phyloP scores from a whole-genome alignment of 768 basidiomycete species.

The Fistulinella prunicolor region DNA sequence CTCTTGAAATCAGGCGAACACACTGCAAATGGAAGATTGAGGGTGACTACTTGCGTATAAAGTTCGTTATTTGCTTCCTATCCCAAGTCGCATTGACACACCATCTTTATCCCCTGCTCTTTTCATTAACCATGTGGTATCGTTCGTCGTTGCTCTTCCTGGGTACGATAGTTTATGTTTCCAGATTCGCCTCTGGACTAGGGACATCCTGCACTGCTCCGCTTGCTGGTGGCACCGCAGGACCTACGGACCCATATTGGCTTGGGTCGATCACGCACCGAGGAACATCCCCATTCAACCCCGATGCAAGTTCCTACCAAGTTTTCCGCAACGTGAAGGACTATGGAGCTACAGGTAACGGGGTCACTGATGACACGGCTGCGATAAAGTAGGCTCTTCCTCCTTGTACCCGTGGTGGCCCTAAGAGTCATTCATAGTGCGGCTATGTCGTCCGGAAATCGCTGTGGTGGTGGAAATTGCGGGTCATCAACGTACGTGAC shows the following conservation, averaged over 20 bases:
- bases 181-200: slow-evolving; percentile 22
- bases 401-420: neutral
- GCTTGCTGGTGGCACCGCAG: slow-evolving; percentile 40
- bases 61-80: neutral
- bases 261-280: slow-evolving; percentile 64
- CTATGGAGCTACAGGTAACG: slow-evolving; percentile 51
- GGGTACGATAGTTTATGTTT: neutral
- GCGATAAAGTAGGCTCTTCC: slow-evolving; percentile 57
- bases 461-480: slow-evolving; percentile 58
- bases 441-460: slow-evolving; percentile 56
- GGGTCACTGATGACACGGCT: slow-evolving; percentile 65
- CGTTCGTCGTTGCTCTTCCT: neutral
- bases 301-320: slow-evolving; percentile 49
- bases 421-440: slow-evolving; percentile 34
- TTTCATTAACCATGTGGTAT: slow-evolving; percentile 1
- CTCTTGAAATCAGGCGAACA: neutral
- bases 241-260: slow-evolving; percentile 59
- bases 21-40: neutral
- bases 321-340: slow-evolving; percentile 74
- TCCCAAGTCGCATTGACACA: neutral
- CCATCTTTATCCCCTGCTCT: neutral
- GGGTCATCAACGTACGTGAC: slow-evolving; percentile 47
- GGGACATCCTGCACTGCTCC: slow-evolving; percentile 34
- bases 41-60: neutral
- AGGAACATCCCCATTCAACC: slow-evolving; percentile 60